A percentile compares a stretch with the other conserved stretches of the same genome.
These are phyloP conservation scores for Coemansia sp. DNA, from an alignment of 192 early-diverging fungal genomes.

Conservation along the genomic window DNA sequence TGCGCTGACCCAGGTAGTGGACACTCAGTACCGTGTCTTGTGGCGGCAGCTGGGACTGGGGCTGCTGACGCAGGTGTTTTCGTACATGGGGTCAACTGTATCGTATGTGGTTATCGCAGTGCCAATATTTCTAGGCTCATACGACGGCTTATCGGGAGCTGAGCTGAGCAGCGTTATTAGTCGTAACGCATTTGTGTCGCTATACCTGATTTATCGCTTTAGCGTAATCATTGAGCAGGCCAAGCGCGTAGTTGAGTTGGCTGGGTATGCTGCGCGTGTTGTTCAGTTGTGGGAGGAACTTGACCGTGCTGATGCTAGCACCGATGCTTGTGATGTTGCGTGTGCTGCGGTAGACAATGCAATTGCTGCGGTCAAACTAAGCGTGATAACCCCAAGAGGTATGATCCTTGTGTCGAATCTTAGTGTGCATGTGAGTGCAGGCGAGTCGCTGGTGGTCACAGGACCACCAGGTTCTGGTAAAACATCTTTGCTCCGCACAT, in stretches of 20 bases:
- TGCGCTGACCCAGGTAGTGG: conserved; percentile 58
- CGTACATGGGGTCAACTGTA: conserved; percentile 77
- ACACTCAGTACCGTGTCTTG: conserved; percentile 59
- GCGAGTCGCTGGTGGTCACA: conserved; percentile 64
- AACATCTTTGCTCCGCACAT: conserved; percentile 71
- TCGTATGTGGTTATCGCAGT: conserved; percentile 80
- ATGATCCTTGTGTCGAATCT: conserved; percentile 44
- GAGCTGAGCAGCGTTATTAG: conserved; percentile 79
- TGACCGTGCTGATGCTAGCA: conserved; percentile 25
- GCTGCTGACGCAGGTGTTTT: conserved; percentile 59
- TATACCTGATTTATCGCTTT: conserved; percentile 83
- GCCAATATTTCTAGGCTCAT: conserved; percentile 77
- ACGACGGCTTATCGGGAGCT: conserved; percentile 65
- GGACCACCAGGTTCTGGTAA: conserved; percentile 87
- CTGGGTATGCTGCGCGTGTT: conserved; percentile 82
- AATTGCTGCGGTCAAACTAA: conserved; percentile 19
- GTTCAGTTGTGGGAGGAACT: conserved; percentile 75
- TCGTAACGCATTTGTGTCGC: conserved; percentile 75
- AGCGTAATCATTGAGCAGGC: conserved; percentile 68
- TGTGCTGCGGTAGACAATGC: not conserved
- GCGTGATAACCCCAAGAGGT: conserved; percentile 30
- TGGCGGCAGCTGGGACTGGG: conserved; percentile 51
- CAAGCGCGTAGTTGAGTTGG: conserved; percentile 68
- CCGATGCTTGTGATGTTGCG: not conserved
- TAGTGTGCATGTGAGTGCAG: conserved; percentile 50